These are phyloP conservation scores for Pyrenophora seminiperda DNA, from an alignment of 2,329 filamentous ascomycete species.

Conservation along the genomic window DNA sequence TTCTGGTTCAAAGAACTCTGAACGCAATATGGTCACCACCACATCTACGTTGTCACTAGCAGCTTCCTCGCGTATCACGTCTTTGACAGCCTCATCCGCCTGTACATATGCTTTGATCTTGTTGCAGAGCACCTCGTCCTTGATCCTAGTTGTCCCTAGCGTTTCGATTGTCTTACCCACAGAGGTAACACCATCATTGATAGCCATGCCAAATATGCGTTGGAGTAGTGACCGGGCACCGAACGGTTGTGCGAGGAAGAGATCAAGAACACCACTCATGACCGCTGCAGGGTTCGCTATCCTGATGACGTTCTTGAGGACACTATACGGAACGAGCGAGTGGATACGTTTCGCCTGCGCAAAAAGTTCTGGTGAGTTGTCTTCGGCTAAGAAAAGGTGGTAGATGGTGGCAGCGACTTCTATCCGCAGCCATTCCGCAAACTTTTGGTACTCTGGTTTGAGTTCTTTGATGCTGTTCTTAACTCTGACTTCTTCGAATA, in stretches of 20 bases:
- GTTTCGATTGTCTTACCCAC: constrained; percentile 87
- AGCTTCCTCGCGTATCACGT: constrained; percentile 74
- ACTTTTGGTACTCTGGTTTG: constrained; percentile 95
- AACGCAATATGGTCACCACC: constrained; percentile 81
- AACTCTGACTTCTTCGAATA: constrained; percentile 90
- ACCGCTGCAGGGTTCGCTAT: constrained; percentile 96
- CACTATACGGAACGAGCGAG: constrained; percentile 87
- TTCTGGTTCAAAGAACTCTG: constrained; percentile 73
- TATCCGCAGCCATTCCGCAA: constrained; percentile 96
- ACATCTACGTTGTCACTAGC: constrained; percentile 76
- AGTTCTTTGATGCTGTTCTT: constrained; percentile 87
- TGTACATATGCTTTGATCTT: constrained; percentile 84
- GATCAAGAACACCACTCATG: constrained; percentile 92
- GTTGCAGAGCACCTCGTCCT: constrained; percentile 75
- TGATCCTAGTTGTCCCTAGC: constrained; percentile 71
- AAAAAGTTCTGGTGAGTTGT: constrained; percentile 96
- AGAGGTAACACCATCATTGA: constrained; percentile 85
- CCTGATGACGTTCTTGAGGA: constrained; percentile 95
- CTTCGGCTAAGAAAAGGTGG: constrained; percentile 94
- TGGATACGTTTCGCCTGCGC: constrained; percentile 93
- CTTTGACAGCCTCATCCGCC: constrained; percentile 75
- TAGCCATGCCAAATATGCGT: constrained; percentile 87
- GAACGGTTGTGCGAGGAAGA: constrained; percentile 95
- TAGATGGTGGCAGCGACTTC: constrained; percentile 97
- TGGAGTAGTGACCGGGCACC: constrained; percentile 89